Percentiles rank a stretch among this genome's conserved stretches.
phyloP scores from a whole-genome alignment of 768 basidiomycete genomes.

The Agaricus bisporus region DNA sequence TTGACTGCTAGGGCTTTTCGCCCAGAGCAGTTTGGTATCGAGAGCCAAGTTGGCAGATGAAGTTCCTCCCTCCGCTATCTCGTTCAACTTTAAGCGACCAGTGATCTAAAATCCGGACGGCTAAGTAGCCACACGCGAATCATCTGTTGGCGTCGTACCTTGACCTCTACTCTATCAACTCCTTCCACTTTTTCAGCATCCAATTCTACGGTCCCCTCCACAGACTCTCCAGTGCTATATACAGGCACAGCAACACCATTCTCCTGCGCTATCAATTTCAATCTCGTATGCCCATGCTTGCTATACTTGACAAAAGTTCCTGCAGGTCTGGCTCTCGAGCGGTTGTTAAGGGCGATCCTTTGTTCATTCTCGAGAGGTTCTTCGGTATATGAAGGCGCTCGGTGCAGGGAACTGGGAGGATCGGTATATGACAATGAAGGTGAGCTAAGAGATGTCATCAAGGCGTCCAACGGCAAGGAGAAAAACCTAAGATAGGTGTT shows the following conservation, averaged over 20 bases:
- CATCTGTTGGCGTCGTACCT: slow-evolving; percentile 31
- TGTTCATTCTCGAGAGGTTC: slow-evolving; percentile 50
- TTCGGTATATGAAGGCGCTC: slow-evolving; percentile 45
- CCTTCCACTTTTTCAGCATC: slow-evolving; percentile 39
- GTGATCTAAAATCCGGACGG: slow-evolving; percentile 40
- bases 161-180: slow-evolving; percentile 56
- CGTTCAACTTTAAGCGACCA: slow-evolving; percentile 50
- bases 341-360: slow-evolving; percentile 40
- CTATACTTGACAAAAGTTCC: slow-evolving; percentile 56
- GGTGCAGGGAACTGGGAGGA: slow-evolving; percentile 26
- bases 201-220: slow-evolving; percentile 54
- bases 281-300: slow-evolving; percentile 42
- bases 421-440: slow-evolving; percentile 47
- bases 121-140: slow-evolving; percentile 1
- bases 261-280: slow-evolving; percentile 50
- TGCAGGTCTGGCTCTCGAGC: slow-evolving; percentile 31
- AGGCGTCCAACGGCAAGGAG: no score
- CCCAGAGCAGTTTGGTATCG: slow-evolving; percentile 52
- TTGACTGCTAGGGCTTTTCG: slow-evolving; percentile 33
- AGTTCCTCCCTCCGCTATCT: slow-evolving; percentile 64
- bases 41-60: slow-evolving; percentile 45
- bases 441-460: slow-evolving; percentile 51
- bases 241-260: slow-evolving; percentile 45
- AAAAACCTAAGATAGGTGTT: no score
- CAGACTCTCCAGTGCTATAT: slow-evolving; percentile 44